phyloP scores from a whole-genome alignment of 169 alveolate genomes.

The Cryptosporidium parvum region DNA sequence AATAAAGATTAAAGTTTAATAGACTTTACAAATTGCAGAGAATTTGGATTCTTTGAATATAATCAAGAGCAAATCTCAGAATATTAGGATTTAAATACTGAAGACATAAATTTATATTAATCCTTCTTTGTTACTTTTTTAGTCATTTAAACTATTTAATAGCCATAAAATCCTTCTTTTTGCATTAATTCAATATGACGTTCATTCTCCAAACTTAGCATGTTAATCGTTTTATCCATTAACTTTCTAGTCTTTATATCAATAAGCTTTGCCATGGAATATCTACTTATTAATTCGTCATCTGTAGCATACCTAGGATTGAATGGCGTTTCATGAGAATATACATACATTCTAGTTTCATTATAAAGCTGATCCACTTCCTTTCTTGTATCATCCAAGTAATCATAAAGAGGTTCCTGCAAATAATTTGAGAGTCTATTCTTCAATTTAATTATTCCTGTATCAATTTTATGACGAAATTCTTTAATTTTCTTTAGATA shows the following conservation, averaged over 20 bases:
- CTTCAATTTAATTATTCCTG: slow-evolving; percentile 59
- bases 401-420: slow-evolving; percentile 36
- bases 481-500: slow-evolving; percentile 39
- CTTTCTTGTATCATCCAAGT: slow-evolving; percentile 21
- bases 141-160: slow-evolving; percentile 3
- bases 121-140: not conserved
- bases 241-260: slow-evolving; percentile 37
- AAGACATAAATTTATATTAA: not conserved
- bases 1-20: not conserved
- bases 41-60: slow-evolving; percentile 52
- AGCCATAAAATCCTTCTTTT: not conserved
- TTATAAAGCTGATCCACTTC: slow-evolving; percentile 40
- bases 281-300: slow-evolving; percentile 58
- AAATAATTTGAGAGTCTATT: not conserved
- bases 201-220: slow-evolving; percentile 31
- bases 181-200: not conserved
- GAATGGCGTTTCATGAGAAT: not conserved
- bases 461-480: slow-evolving; percentile 43
- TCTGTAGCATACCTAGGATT: slow-evolving; percentile 46
- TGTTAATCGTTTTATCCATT: slow-evolving; percentile 25
- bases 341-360: slow-evolving; percentile 18
- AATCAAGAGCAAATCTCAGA: slow-evolving; percentile 15
- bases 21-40: slow-evolving; percentile 1
- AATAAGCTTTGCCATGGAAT: slow-evolving; percentile 33
- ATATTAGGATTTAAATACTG: slow-evolving; percentile 14